Evolutionary conservation across 352 stramenopile species (phyloP).

Genomic region (Globisporangium lucens): DNA sequence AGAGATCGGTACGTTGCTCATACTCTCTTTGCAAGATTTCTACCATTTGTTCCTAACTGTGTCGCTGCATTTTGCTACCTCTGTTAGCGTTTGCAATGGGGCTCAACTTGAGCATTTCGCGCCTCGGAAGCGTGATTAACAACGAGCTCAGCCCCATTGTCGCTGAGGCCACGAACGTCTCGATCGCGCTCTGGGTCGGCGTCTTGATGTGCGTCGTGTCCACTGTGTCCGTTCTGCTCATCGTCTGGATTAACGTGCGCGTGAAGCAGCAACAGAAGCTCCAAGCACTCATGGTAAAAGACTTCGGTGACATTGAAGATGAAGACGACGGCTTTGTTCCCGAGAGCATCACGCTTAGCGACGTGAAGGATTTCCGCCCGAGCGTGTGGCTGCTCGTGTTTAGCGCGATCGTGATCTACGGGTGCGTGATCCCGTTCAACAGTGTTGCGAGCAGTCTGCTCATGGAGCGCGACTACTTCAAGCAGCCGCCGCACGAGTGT

Average conservation of each 20-base stretch:
- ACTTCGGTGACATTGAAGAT: conserved; percentile 2
- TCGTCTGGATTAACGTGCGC: conserved; percentile 80
- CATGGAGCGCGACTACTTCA: conserved; percentile 90
- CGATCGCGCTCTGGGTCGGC: conserved; percentile 83
- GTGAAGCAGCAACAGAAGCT: conserved; percentile 12
- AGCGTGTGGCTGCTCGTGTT: conserved; percentile 89
- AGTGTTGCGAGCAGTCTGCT: conserved; percentile 91
- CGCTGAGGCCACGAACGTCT: conserved; percentile 58
- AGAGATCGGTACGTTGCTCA: conserved; percentile 54
- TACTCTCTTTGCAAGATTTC: not conserved
- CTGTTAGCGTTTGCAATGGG: conserved; percentile 85
- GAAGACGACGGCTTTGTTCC: not conserved
- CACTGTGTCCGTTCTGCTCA: conserved; percentile 60
- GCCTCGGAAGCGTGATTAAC: conserved; percentile 92
- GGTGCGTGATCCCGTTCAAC: conserved; percentile 93
- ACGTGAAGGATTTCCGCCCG: conserved; percentile 75
- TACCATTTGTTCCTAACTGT: not conserved
- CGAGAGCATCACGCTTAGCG: conserved; percentile 60
- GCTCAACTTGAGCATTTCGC: conserved; percentile 88
- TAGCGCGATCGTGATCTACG: conserved; percentile 91
- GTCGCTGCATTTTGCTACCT: not conserved
- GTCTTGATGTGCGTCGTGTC: conserved; percentile 77
- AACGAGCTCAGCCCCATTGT: conserved; percentile 86
- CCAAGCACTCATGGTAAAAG: conserved; percentile 13
- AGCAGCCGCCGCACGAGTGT: conserved; percentile 47